phyloP scores from a whole-genome alignment of 1,284 basidiomycete genomes.

The Cutaneotrichosporon dermatis region DNA sequence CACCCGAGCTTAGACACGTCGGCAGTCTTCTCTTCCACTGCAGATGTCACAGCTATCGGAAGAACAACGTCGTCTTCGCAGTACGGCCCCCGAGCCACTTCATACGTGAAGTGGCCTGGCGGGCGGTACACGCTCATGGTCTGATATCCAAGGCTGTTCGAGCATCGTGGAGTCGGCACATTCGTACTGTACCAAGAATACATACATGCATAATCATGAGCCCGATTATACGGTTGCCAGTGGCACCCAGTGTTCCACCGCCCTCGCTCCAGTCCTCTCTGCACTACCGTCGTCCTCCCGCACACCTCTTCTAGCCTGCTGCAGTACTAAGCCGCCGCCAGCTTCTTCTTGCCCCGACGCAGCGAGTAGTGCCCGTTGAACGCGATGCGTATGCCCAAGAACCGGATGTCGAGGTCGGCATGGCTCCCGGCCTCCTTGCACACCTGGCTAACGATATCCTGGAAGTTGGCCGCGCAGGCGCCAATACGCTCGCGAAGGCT shows the following conservation, averaged over 20 bases:
- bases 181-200: background rate
- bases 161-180: background rate
- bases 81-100: no score
- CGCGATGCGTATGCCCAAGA: conserved; percentile 47
- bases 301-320: no score
- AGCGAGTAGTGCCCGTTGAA: conserved; percentile 48
- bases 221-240: no score
- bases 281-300: no score
- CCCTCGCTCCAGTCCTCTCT: no score
- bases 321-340: background rate
- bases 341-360: conserved; percentile 21
- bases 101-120: background rate
- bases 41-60: conserved; percentile 40
- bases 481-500: conserved; percentile 36
- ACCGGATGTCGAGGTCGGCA: conserved; percentile 47
- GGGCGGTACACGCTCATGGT: background rate
- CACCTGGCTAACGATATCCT: conserved; percentile 37
- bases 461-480: conserved; percentile 35
- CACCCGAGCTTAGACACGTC: conserved; percentile 39
- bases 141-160: conserved; percentile 3
- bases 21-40: conserved; percentile 26
- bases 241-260: no score
- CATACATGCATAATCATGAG: background rate
- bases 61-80: conserved; percentile 17
- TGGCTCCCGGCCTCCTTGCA: conserved; percentile 43